A percentile compares a stretch with the other conserved stretches of the same genome.
These are phyloP conservation scores for Leccinum barrowsii DNA, from an alignment of 768 basidiomycete species.

Conservation along the genomic window DNA sequence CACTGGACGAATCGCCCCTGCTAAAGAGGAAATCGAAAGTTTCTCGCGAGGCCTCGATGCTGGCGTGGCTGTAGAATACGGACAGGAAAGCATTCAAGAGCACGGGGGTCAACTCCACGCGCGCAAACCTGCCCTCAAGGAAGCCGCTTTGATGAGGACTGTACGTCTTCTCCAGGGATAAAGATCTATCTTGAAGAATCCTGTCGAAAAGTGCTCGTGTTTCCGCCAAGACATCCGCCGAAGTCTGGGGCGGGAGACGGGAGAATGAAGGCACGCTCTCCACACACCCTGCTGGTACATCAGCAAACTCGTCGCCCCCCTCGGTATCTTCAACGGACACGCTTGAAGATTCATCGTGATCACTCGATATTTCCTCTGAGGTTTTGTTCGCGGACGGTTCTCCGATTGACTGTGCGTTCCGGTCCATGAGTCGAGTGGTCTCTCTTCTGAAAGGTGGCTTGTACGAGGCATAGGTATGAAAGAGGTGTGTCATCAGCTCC, in stretches of 20 bases:
- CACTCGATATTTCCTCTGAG: background rate
- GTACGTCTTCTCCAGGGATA: background rate
- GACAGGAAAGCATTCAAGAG: constrained; percentile 81
- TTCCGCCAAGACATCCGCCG: constrained; percentile 70
- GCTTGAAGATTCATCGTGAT: background rate
- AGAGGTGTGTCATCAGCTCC: constrained; percentile 75
- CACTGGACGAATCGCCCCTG: constrained; percentile 18
- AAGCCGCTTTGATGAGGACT: background rate
- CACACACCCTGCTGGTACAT: constrained; percentile 1
- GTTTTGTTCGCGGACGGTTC: constrained; percentile 6
- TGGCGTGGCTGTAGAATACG: constrained; percentile 61
- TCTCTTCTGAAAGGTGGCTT: constrained; percentile 61
- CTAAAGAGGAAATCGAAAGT: constrained; percentile 52
- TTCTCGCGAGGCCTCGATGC: constrained; percentile 45
- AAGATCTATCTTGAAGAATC: constrained; percentile 44
- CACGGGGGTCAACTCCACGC: constrained; percentile 55
- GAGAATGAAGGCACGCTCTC: constrained; percentile 28
- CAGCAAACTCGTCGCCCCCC: background rate
- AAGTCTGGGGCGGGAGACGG: constrained; percentile 68
- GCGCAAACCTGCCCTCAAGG: constrained; percentile 44
- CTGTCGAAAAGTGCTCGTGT: constrained; percentile 60
- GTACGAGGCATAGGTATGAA: constrained; percentile 85
- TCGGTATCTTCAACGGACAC: constrained; percentile 4
- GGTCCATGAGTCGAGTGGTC: constrained; percentile 42
- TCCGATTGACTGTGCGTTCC: background rate